A percentile compares a stretch with the other conserved stretches of the same genome.
phyloP scores from a whole-genome alignment of 2,329 filamentous ascomycete genomes.

The Pseudofabraea citricarpa region DNA sequence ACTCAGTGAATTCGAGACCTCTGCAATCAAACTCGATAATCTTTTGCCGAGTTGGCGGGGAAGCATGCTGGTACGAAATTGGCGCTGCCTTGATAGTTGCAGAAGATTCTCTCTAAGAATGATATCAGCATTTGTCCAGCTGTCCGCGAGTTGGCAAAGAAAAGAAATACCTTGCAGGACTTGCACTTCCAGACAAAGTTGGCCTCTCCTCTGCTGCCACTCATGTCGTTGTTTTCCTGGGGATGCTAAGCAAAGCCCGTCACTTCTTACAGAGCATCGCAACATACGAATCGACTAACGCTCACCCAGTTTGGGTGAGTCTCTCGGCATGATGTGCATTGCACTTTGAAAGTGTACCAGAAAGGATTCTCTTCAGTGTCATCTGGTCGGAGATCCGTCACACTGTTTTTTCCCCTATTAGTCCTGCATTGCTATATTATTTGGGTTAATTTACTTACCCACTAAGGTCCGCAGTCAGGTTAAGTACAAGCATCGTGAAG shows the following conservation, averaged over 20 bases:
- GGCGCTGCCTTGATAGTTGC: constrained; percentile 77
- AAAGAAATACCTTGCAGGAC: constrained; percentile 75
- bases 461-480: constrained; percentile 62
- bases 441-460: constrained; percentile 53
- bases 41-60: constrained; percentile 70
- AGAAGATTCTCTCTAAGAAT: constrained; percentile 70
- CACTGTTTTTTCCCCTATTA: constrained; percentile 45
- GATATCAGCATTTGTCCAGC: not conserved
- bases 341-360: constrained; percentile 96
- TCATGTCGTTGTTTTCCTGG: constrained; percentile 85
- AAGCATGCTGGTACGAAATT: constrained; percentile 62
- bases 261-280: not conserved
- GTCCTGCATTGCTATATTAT: constrained; percentile 3
- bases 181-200: constrained; percentile 99
- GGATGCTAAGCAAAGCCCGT: not conserved
- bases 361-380: constrained; percentile 81
- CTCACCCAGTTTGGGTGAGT: constrained; percentile 81
- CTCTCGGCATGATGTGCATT: constrained; percentile 97
- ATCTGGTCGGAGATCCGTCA: constrained; percentile 81
- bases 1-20: constrained; percentile 86
- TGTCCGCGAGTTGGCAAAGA: not conserved
- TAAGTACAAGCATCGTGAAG: constrained; percentile 53
- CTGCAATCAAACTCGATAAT: constrained; percentile 91
- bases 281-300: constrained; percentile 75
- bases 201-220: constrained; percentile 88